A percentile compares a stretch with the other conserved stretches of the same genome.
Conservation (phyloP, 2,329 filamentous ascomycete species). For the Botrytis fabae region DNA sequence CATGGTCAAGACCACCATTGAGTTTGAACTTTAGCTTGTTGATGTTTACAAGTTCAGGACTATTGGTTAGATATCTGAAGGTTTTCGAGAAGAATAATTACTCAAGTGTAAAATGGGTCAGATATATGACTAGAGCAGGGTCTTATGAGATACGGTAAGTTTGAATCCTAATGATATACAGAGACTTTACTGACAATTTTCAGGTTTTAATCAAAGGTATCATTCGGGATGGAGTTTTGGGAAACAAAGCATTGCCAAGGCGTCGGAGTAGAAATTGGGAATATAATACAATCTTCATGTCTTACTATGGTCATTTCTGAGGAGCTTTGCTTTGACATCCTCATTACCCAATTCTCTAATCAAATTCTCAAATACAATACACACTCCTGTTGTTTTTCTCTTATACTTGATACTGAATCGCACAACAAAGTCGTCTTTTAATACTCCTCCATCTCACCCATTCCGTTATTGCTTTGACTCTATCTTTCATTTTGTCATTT, state of each 20-base stretch:
- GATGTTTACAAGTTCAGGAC: constrained; percentile 96
- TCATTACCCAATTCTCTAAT: background rate
- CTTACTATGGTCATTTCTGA: background rate
- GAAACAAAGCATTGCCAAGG: constrained; percentile 24
- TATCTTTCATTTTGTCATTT: background rate
- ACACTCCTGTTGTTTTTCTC: background rate
- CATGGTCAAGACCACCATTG: constrained; percentile 90
- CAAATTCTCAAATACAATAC: background rate
- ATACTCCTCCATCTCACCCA: background rate
- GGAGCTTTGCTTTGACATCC: background rate
- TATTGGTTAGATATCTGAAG: constrained; percentile 92
- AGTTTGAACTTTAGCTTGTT: constrained; percentile 90
- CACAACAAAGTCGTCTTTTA: background rate
- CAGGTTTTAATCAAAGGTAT: constrained; percentile 28
- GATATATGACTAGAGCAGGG: constrained; percentile 97
- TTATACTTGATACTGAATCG: background rate
- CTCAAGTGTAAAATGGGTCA: constrained; percentile 97
- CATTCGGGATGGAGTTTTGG: constrained; percentile 20
- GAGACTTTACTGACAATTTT: constrained; percentile 9
- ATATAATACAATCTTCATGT: constrained; percentile 23
- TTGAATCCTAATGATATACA: background rate
- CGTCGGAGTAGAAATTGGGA: constrained; percentile 20
- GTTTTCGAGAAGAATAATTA: constrained; percentile 99
- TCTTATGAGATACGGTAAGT: constrained; percentile 90
- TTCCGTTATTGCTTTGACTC: background rate